phyloP scores from a whole-genome alignment of 176 grass and related monocot species.

The Oryza glaberrima region DNA sequence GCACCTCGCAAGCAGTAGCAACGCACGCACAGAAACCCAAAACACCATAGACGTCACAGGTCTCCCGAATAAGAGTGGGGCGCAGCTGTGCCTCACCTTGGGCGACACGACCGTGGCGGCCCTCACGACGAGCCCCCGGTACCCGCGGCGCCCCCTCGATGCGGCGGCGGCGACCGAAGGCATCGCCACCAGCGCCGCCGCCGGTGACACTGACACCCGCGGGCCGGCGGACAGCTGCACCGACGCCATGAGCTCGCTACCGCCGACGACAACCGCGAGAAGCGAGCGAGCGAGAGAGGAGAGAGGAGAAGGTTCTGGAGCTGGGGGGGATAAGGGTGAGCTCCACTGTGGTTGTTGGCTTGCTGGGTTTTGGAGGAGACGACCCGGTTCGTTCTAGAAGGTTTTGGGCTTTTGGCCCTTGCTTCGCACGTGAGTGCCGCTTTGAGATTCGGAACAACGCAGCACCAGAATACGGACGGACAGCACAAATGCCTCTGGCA shows the following conservation, averaged over 20 bases:
- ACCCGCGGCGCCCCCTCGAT: conserved; percentile 30
- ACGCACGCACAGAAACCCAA: not conserved
- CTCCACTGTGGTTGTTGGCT: not conserved
- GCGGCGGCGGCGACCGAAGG: conserved; percentile 27
- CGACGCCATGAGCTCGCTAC: conserved; percentile 50
- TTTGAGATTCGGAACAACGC: not conserved
- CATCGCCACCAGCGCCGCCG: not conserved
- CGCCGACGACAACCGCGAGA: not conserved
- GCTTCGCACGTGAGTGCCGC: not conserved
- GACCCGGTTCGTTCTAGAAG: conserved; percentile 47
- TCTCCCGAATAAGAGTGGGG: not conserved
- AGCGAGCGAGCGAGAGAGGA: not conserved
- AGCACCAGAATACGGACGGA: not conserved
- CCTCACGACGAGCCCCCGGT: conserved; percentile 54
- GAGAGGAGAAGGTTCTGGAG: not conserved
- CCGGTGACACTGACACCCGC: not conserved
- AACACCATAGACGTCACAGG: not conserved
- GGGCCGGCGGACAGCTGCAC: conserved; percentile 44
- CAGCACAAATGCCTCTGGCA: not conserved
- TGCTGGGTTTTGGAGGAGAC: not conserved
- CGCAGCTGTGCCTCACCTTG: conserved; percentile 50
- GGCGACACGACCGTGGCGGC: conserved; percentile 71
- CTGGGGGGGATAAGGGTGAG: conserved; percentile 33
- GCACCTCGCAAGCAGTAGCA: not conserved
- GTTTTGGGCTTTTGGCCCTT: not conserved